Evolutionary conservation across 805 yeast genomes (phyloP), one percentile per base, ranked within the genome.

Genomic region (Wickerhamomyces bisporus): DNA sequence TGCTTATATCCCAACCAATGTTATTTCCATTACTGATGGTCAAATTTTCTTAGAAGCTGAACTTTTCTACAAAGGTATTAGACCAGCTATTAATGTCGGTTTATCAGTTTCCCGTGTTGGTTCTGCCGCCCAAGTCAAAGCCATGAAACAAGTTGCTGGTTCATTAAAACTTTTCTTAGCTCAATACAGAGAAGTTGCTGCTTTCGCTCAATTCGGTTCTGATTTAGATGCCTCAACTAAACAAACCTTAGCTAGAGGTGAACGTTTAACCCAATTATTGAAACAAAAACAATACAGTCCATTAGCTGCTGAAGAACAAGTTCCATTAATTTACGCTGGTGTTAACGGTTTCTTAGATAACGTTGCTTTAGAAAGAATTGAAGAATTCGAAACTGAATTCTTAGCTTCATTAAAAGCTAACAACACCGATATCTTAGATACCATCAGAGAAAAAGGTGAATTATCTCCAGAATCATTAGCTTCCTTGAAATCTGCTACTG

Each of bases 131-230:
- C 98, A 93, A 80, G 98, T 93, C 62, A 93, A 93, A 82, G 98
- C 98, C 73, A 87, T 93, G 94, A 93, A 93, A 77, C 98, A 93
- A 81, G 98, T 93, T 73, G 98, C 98, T 58, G 99, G 98, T 84
- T 93, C 98, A 58, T 85, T 93, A 76, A 93, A 93, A 75, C 86
- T 93, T 72, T 93, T 88, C 96, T 86, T 93, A 81, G 99, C 99
- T 62, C 99, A 93, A 80, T 93, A 93, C 86, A 89, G 99, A 87
- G 99, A 93, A 83, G 98, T 93, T 62, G 98, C 98, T 68, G 98
- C 99, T 63, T 93, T 93, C 73, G 98, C 99, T 62, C 99, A 93
- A 81, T 93, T 93, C 81, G 99, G 99, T 83, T 93, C 99, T 58
- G 99, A 93, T 75, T 81, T 93, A 71, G 99, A 93, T 74, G 98